Conservation (phyloP, 1,284 basidiomycete species). For the Omphalotus olearius region DNA sequence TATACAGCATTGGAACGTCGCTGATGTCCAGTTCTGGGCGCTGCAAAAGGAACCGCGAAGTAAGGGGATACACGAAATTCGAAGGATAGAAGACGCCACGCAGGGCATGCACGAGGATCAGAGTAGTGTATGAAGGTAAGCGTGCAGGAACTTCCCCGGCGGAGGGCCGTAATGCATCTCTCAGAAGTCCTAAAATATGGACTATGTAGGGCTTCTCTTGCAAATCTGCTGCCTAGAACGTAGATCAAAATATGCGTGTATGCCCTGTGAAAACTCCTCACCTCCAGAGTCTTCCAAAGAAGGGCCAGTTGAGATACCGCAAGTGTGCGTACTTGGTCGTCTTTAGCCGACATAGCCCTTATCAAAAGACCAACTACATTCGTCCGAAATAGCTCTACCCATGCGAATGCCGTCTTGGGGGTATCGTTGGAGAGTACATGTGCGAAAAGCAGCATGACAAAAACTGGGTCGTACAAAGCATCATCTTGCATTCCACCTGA, state of each 20-base stretch:
- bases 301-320: conserved; percentile 51
- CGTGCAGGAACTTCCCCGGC: conserved; percentile 36
- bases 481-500: conserved; percentile 23
- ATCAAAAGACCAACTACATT: conserved; percentile 78
- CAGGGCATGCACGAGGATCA: conserved; percentile 80
- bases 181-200: conserved; percentile 73
- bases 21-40: conserved; percentile 67
- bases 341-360: conserved; percentile 69
- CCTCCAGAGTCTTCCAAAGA: conserved; percentile 54
- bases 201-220: conserved; percentile 79
- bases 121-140: conserved; percentile 72
- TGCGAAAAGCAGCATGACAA: conserved; percentile 67
- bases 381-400: conserved; percentile 84
- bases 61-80: conserved; percentile 76
- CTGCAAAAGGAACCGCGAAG: conserved; percentile 81
- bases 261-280: conserved; percentile 24
- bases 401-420: conserved; percentile 62
- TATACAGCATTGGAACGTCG: conserved; percentile 85
- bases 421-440: conserved; percentile 56
- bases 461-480: conserved; percentile 77
- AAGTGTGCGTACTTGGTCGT: conserved; percentile 53
- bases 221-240: conserved; percentile 56
- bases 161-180: conserved; percentile 45
- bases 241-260: conserved; percentile 1
- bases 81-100: conserved; percentile 76